Evolutionary conservation across 345 rosid species (phyloP), one percentile per base, ranked within the genome.

Genomic region (Salix exigua): DNA sequence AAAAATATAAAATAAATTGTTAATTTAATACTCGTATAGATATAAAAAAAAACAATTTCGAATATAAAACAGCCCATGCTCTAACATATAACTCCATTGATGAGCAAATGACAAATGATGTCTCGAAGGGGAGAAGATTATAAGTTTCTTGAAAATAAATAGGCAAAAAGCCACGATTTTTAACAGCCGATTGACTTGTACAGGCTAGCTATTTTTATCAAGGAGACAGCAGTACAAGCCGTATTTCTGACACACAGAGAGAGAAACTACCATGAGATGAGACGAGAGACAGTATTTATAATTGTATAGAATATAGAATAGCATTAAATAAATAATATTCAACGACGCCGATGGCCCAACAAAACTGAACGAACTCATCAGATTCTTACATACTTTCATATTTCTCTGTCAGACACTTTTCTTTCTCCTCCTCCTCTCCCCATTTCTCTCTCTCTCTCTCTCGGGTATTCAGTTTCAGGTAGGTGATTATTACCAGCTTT

Each of bases 301-400:
- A 1, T 14, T 35, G 9, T 38, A 6, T 12, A 35, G 8, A 33
- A 16, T 38, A 6, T 12, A 35, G 8, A 33, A 16, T 31, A 55
- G 38, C 16, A 50, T 18, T 19, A 31, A 46, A 25, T 13, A 18
- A 26, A 18, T 2, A 44, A 48, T 4, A 68, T 42, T 72, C 53
- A 31, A 77, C 61, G 80, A 72, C 66, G 80, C 80, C 80, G 76
- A 78, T 76, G 80, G 38, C 55, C 76, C 80, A 78, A 66, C 80
- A 31, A 35, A 71, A 50, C 75, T 35, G 7, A 33, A 63, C 7
- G 40, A 37, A 7, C n/a, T 66, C 44, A 8, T 18, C 44, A 10
- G 14, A 12, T 46, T 46, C 50, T 12, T 14, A 46, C 50, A 46
- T 46, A 21, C 68, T 68, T 69, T 58, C 48, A 18, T 50, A 25